These are phyloP conservation scores for Penicillium arizonense DNA, from an alignment of 495 filamentous ascomycete genomes.

Conservation along the genomic window DNA sequence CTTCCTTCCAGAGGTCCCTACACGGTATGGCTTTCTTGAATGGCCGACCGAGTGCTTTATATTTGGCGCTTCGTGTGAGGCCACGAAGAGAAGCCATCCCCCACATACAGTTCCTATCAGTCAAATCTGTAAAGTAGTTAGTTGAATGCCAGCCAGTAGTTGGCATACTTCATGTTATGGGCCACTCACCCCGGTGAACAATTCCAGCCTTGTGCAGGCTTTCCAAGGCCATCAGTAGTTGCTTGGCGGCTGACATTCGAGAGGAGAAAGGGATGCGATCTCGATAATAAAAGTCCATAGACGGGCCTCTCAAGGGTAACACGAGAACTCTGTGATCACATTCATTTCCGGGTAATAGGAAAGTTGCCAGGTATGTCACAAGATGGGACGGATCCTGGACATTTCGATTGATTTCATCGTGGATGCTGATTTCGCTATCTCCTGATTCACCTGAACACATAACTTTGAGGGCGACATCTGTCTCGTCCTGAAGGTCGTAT, in stretches of 20 bases:
- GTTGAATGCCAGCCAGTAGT: too few relatives aligned
- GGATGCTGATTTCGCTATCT: conserved; percentile 16
- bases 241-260: conserved; percentile 24
- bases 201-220: conserved; percentile 25
- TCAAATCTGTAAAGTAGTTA: conserved; percentile 12
- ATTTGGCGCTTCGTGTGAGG: conserved; percentile 21
- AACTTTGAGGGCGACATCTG: conserved; percentile 23
- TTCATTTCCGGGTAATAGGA: conserved; percentile 9
- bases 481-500: conserved; percentile 23
- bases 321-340: conserved; percentile 24
- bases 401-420: conserved; percentile 20
- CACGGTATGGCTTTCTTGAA: conserved; percentile 12
- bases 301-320: conserved; percentile 22
- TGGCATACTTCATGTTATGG: too few relatives aligned
- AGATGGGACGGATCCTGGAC: conserved; percentile 23
- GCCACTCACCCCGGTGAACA: conserved; percentile 12
- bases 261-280: conserved; percentile 5
- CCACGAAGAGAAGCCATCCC: conserved; percentile 17
- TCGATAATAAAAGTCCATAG: conserved; percentile 5
- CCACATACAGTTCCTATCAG: conserved; percentile 23
- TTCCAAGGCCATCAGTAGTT: conserved; percentile 23
- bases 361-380: conserved; percentile 17
- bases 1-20: conserved; percentile 13
- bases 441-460: conserved; percentile 12
- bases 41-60: conserved; percentile 25